Evolutionary conservation across 768 basidiomycete genomes (phyloP), one percentile per base, ranked within the genome.

Genomic region (Tulasnella sp.): DNA sequence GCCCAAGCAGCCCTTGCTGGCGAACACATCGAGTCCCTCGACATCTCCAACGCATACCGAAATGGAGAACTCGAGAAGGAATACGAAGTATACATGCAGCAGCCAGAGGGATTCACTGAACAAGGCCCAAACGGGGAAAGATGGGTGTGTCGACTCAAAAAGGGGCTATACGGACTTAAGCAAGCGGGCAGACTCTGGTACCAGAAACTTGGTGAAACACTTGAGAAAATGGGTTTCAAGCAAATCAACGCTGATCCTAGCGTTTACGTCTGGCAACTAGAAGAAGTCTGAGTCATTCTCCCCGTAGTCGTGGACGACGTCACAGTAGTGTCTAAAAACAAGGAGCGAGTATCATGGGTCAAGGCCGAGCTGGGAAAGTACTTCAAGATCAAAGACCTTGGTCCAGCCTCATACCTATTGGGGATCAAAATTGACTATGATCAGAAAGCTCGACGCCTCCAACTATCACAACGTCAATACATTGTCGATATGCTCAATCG

Each of bases 161-260:
- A n/a, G n/a, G n/a, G n/a, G n/a, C n/a, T n/a, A n/a, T n/a, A 74
- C 34, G 34, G 73, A n/a, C 73, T 74, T 8, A 74, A 74, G 20
- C 85, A 85, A 77, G 82, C 82, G 24, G 81, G 77, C 3, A 76
- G 81, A 20, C 44, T 72, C 16, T 84, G 83, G 82, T 79, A 82
- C 72, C 72, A 74, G 8, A 74, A 74, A 40, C 34, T 74, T 3
- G 73, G 73, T 18, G 44, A 74, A 37, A 42, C 44, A 74, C 50
- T 77, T 12, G 22, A 37, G 40, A 50, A 50, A 37, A 24, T 77
- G 3, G 42, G 76, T 4, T 77, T 77, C 34, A 46, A 34, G 7
- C 73, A 74, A 42, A 74, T 74, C 73, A 74, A 74, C 37, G 37
- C 73, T 3, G 34, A 42, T n/a, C 73, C 73, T 7, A 48, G 76